Conservation (phyloP, 2,329 filamentous ascomycete genomes). For the Geosmithia flava region DNA sequence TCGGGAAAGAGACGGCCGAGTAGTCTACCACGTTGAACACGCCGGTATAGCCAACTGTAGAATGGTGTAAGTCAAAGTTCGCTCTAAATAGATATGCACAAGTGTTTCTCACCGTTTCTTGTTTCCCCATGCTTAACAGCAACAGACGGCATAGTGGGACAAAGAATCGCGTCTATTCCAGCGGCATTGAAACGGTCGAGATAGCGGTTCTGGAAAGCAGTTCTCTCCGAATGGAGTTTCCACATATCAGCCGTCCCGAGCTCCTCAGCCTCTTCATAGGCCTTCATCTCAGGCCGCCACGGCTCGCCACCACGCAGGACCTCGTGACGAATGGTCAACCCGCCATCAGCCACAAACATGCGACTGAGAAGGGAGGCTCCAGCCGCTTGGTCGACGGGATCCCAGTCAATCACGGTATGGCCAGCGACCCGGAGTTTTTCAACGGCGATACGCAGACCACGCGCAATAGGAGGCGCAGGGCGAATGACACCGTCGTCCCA, state of each 20-base stretch:
- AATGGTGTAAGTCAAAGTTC: neutral
- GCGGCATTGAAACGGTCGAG: constrained; percentile 8
- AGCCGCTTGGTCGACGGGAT: constrained; percentile 13
- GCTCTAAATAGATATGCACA: too few relatives aligned
- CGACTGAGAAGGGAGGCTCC: constrained; percentile 23
- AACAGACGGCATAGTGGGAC: neutral
- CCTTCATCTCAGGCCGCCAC: constrained; percentile 11
- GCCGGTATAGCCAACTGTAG: constrained; percentile 1
- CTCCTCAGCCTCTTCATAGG: constrained; percentile 9
- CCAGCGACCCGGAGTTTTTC: constrained; percentile 12
- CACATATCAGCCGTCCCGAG: constrained; percentile 10
- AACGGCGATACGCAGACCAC: constrained; percentile 14
- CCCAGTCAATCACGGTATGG: constrained; percentile 16
- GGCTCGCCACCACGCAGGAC: constrained; percentile 11
- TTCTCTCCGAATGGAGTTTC: constrained; percentile 20
- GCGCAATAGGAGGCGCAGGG: constrained; percentile 2
- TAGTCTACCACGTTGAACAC: constrained; percentile 1
- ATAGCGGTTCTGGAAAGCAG: constrained; percentile 15
- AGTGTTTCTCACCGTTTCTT: neutral
- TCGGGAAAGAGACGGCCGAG: constrained; percentile 4
- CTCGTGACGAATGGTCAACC: constrained; percentile 9
- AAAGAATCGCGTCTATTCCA: constrained; percentile 47
- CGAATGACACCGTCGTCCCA: constrained; percentile 47
- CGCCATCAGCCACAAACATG: constrained; percentile 38
- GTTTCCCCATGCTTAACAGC: neutral